phyloP scores from a whole-genome alignment of 2,329 filamentous ascomycete species.

The Magnaporthiopsis incrustans region DNA sequence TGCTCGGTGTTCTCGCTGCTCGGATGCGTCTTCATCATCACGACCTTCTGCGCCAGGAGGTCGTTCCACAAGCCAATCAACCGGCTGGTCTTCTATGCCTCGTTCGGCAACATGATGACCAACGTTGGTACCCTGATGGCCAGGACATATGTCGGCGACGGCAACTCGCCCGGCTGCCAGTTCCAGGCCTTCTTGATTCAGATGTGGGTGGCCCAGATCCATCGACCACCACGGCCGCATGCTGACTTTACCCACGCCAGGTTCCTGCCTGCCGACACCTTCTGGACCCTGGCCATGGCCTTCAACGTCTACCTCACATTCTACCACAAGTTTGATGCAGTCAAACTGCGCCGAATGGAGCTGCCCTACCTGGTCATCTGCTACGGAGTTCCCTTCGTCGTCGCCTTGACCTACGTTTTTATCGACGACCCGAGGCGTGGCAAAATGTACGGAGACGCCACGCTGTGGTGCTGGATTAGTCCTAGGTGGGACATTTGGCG shows the following conservation, averaged over 20 bases:
- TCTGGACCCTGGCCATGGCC: constrained; percentile 77
- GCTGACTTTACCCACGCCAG: constrained; percentile 29
- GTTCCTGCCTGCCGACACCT: constrained; percentile 70
- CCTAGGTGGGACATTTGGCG: constrained; percentile 62
- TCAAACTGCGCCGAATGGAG: constrained; percentile 58
- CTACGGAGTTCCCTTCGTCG: constrained; percentile 66
- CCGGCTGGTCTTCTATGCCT: constrained; percentile 74
- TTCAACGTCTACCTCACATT: constrained; percentile 78
- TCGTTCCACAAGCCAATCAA: constrained; percentile 84
- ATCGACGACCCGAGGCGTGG: constrained; percentile 38
- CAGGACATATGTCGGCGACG: constrained; percentile 44
- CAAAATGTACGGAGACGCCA: constrained; percentile 65
- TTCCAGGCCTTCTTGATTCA: constrained; percentile 75
- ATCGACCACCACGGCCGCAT: not conserved
- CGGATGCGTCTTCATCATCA: constrained; percentile 63
- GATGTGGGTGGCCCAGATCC: constrained; percentile 48
- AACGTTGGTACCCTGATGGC: constrained; percentile 73
- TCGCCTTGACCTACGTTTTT: constrained; percentile 61
- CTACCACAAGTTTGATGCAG: constrained; percentile 62
- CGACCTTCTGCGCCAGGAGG: constrained; percentile 59
- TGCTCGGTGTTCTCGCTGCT: constrained; percentile 64
- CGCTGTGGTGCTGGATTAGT: constrained; percentile 75
- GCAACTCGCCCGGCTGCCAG: constrained; percentile 51
- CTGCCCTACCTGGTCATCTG: constrained; percentile 60
- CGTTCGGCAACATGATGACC: constrained; percentile 70